phyloP scores from a whole-genome alignment of 2,329 filamentous ascomycete genomes.

The Phialemoniopsis sp. region DNA sequence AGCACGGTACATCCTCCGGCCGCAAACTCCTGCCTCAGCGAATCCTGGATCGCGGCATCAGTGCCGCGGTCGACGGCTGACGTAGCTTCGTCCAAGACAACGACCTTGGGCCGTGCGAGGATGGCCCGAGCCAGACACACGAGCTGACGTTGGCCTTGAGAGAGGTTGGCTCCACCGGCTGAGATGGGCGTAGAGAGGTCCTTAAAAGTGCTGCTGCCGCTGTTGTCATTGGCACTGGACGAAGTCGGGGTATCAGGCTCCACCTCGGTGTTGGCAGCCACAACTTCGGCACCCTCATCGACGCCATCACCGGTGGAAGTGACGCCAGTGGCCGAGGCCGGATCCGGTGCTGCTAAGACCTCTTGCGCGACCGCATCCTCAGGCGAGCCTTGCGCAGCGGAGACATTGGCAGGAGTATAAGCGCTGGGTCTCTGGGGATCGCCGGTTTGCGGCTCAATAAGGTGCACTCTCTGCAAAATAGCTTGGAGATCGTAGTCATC shows the following conservation, averaged over 20 bases:
- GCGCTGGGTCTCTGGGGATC: slow-evolving; percentile 24
- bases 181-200: slow-evolving; percentile 23
- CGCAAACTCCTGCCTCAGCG: slow-evolving; percentile 43
- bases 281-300: slow-evolving; percentile 9
- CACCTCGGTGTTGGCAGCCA: slow-evolving; percentile 9
- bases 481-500: slow-evolving; percentile 58
- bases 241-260: slow-evolving; percentile 3
- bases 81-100: slow-evolving; percentile 37
- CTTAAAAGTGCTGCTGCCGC: slow-evolving; percentile 14
- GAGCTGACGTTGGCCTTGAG: slow-evolving; percentile 44
- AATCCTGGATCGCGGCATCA: slow-evolving; percentile 51
- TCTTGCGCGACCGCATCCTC: too few species aligned
- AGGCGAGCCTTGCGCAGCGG: not conserved
- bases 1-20: slow-evolving; percentile 50
- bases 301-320: not conserved
- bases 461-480: slow-evolving; percentile 55
- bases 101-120: slow-evolving; percentile 31
- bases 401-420: slow-evolving; percentile 1
- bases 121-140: slow-evolving; percentile 42
- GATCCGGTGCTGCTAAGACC: too few species aligned
- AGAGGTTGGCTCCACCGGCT: slow-evolving; percentile 28
- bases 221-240: slow-evolving; percentile 1
- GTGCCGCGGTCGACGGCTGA: slow-evolving; percentile 52
- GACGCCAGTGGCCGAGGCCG: too few species aligned
- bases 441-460: slow-evolving; percentile 42